Percentiles rank a stretch among this genome's conserved stretches.
Conservation (phyloP, 225 moss, liverwort and hornwort genomes). For the Ulota crispa region DNA sequence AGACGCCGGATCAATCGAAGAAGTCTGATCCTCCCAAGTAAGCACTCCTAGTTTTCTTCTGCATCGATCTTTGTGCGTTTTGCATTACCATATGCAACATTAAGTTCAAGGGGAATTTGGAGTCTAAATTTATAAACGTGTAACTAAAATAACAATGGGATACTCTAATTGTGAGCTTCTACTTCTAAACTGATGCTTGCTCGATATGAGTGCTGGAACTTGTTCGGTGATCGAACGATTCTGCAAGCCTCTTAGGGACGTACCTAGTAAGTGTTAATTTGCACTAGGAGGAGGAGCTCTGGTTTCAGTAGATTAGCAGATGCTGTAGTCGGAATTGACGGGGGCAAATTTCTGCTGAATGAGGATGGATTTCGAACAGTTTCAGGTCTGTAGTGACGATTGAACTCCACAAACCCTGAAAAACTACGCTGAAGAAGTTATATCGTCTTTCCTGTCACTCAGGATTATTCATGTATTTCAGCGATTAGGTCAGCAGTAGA, state of each 20-base stretch:
- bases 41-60: conserved; percentile 19
- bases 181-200: conserved; percentile 2
- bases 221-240: background rate
- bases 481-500: conserved; percentile 26
- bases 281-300: background rate
- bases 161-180: conserved; percentile 4
- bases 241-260: background rate
- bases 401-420: background rate
- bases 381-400: background rate
- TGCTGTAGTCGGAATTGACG: background rate
- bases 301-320: background rate
- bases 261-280: background rate
- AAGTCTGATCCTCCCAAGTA: conserved; percentile 54
- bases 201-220: conserved; percentile 3
- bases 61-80: conserved; percentile 16
- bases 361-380: background rate
- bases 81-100: background rate
- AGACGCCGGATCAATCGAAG: conserved; percentile 19
- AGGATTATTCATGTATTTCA: conserved; percentile 15
- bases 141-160: background rate
- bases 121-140: background rate
- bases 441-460: conserved; percentile 28
- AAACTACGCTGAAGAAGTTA: conserved; percentile 13
- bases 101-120: background rate
- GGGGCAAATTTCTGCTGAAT: background rate